phyloP scores from a whole-genome alignment of 108 stramenopile species.

The Licmophora abbreviata region DNA sequence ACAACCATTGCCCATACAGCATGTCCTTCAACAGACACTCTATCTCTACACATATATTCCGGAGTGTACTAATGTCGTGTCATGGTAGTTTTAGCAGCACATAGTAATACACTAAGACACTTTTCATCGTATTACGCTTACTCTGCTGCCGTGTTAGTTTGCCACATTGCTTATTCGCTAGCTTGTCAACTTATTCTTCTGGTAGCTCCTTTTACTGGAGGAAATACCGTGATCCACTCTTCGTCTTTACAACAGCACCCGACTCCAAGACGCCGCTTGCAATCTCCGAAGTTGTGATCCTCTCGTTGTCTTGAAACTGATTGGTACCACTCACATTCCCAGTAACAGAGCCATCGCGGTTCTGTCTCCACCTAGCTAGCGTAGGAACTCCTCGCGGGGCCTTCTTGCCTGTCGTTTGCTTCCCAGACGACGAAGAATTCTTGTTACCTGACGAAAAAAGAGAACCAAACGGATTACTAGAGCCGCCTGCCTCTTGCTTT shows the following conservation, averaged over 20 bases:
- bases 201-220: too few species aligned
- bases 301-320: not conserved
- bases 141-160: too few species aligned
- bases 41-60: too few species aligned
- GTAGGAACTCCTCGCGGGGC: not conserved
- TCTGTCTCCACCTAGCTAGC: not conserved
- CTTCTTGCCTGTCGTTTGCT: not conserved
- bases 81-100: too few species aligned
- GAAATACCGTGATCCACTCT: constrained; percentile 65
- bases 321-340: not conserved
- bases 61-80: too few species aligned
- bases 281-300: not conserved
- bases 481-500: not conserved
- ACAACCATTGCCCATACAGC: too few species aligned
- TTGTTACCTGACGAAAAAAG: not conserved
- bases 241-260: constrained; percentile 62
- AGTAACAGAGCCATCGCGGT: not conserved
- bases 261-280: not conserved
- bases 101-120: too few species aligned
- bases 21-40: too few species aligned
- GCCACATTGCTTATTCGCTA: too few species aligned
- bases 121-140: too few species aligned
- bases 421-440: not conserved
- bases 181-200: too few species aligned
- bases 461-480: not conserved